Conservation (phyloP, 2,329 filamentous ascomycete species). For the Hansfordia pulvinata region DNA sequence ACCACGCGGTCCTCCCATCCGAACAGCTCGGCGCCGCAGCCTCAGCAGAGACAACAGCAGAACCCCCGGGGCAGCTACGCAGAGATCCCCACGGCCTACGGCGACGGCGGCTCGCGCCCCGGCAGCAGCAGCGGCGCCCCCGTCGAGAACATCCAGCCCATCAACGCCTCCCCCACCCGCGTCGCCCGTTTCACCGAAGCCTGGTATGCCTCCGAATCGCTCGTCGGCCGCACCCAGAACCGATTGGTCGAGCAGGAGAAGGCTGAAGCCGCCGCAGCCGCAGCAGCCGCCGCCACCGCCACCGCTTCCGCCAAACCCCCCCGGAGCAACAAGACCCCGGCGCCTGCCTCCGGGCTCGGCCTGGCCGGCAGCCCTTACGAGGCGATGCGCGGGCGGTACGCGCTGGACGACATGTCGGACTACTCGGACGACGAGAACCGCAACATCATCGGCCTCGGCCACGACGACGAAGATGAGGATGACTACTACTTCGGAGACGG, state of each 20-base stretch:
- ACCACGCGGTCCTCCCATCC: constrained; percentile 11
- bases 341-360: too few species aligned
- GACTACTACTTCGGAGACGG: constrained; percentile 23
- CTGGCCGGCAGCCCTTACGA: too few species aligned
- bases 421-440: constrained; percentile 12
- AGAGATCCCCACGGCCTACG: constrained; percentile 33
- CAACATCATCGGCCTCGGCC: constrained; percentile 10
- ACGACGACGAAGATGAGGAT: constrained; percentile 20
- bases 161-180: constrained; percentile 20
- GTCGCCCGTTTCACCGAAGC: constrained; percentile 36
- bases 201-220: constrained; percentile 39
- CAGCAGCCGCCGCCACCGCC: constrained; percentile 1
- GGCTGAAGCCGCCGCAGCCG: constrained; percentile 11
- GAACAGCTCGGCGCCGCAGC: too few species aligned
- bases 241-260: constrained; percentile 29
- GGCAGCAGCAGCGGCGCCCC: constrained; percentile 5
- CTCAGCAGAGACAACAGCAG: too few species aligned
- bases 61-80: constrained; percentile 30
- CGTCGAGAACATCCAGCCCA: constrained; percentile 10
- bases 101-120: constrained; percentile 11
- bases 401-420: constrained; percentile 14
- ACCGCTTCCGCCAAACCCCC: constrained; percentile 30
- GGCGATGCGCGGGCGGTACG: too few species aligned
- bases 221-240: constrained; percentile 39
- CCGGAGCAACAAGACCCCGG: constrained; percentile 30